A percentile compares a stretch with the other conserved stretches of the same genome.
Evolutionary conservation across 2,329 filamentous ascomycete genomes (phyloP).

Genomic region (Colletotrichum salicis): DNA sequence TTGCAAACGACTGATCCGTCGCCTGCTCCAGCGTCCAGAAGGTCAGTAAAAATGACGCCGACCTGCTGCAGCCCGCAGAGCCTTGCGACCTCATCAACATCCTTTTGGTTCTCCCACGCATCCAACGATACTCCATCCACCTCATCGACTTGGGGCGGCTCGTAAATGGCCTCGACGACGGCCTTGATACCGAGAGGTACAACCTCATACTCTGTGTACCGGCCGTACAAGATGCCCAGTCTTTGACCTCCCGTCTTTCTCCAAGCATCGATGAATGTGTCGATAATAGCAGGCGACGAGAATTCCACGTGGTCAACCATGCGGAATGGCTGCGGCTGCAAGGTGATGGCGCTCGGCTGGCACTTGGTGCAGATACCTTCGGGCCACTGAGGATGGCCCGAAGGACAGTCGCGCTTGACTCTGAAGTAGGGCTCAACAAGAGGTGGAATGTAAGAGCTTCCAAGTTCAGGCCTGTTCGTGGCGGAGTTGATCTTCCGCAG

Average conservation of each 20-base stretch:
- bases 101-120: slow-evolving; percentile 85
- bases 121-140: slow-evolving; percentile 86
- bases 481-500: slow-evolving; percentile 94
- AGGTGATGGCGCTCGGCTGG: slow-evolving; percentile 94
- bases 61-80: slow-evolving; percentile 88
- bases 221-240: slow-evolving; percentile 89
- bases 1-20: slow-evolving; percentile 94
- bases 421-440: slow-evolving; percentile 92
- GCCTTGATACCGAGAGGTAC: slow-evolving; percentile 95
- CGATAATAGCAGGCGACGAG: slow-evolving; percentile 82
- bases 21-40: slow-evolving; percentile 81
- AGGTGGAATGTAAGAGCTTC: slow-evolving; percentile 95
- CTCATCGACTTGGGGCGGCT: slow-evolving; percentile 91
- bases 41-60: slow-evolving; percentile 94
- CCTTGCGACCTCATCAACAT: slow-evolving; percentile 82
- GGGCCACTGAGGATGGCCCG: slow-evolving; percentile 92
- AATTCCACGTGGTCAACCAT: slow-evolving; percentile 99
- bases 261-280: slow-evolving; percentile 93
- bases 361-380: slow-evolving; percentile 98
- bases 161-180: slow-evolving; percentile 96
- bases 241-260: slow-evolving; percentile 85
- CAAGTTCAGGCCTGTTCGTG: slow-evolving; percentile 94
- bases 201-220: slow-evolving; percentile 89
- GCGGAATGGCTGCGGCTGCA: slow-evolving; percentile 92
- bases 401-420: slow-evolving; percentile 88